A percentile compares a stretch with the other conserved stretches of the same genome.
Evolutionary conservation across 129 eudicot genomes (phyloP).

Genomic region (Helianthus tuberosus): DNA sequence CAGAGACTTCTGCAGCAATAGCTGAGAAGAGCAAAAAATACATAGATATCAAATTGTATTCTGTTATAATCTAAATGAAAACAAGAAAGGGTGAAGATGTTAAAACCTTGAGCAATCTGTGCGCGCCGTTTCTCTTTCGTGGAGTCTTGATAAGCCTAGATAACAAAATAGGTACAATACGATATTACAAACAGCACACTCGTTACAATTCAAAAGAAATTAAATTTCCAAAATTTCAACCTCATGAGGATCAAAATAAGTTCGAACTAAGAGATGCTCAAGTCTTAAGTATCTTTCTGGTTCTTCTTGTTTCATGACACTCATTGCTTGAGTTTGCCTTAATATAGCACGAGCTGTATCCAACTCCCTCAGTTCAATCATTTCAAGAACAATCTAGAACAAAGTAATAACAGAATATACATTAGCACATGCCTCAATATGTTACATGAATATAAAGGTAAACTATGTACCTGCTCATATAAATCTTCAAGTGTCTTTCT

Average conservation of each 20-base stretch:
- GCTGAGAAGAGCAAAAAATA: slow-evolving; percentile 48
- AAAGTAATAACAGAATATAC: slow-evolving; percentile 2
- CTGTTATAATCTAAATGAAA: neutral
- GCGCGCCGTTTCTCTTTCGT: slow-evolving; percentile 96
- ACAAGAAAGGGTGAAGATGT: neutral
- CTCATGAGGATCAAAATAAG: slow-evolving; percentile 99
- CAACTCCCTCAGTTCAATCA: slow-evolving; percentile 97
- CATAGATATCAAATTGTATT: neutral
- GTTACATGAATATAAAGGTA: neutral
- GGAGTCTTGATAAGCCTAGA: slow-evolving; percentile 93
- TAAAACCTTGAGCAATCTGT: slow-evolving; percentile 87
- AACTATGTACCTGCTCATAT: slow-evolving; percentile 75
- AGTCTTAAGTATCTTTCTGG: slow-evolving; percentile 95
- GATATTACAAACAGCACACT: slow-evolving; percentile 11
- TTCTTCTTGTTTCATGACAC: slow-evolving; percentile 97
- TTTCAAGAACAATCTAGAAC: slow-evolving; percentile 86
- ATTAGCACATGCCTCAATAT: slow-evolving; percentile 18
- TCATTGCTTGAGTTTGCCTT: slow-evolving; percentile 99
- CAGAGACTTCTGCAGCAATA: slow-evolving; percentile 94
- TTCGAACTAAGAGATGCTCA: slow-evolving; percentile 96
- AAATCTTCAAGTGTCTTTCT: slow-evolving; percentile 90
- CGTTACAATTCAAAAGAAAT: neutral
- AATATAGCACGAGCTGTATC: slow-evolving; percentile 96
- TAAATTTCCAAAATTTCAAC: slow-evolving; percentile 33
- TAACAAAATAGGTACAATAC: neutral